Conservation (phyloP, 805 yeast species). For the Candida berthetii region DNA sequence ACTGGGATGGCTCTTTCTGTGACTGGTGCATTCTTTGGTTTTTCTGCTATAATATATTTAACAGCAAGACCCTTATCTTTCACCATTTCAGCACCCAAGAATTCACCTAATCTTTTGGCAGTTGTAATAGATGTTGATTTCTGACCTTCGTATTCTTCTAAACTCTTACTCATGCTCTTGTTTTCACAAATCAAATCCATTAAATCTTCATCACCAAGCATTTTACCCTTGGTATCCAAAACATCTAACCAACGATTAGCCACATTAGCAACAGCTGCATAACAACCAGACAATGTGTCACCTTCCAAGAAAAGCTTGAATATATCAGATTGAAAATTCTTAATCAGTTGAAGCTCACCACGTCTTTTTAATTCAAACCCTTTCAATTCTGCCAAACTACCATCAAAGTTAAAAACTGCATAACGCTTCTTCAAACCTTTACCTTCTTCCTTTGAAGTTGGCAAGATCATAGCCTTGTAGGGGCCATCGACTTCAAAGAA, state of each 20-base stretch:
- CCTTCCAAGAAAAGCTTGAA: slow-evolving; percentile 92
- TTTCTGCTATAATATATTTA: slow-evolving; percentile 82
- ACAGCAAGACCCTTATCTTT: slow-evolving; percentile 95
- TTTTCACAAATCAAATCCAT: slow-evolving; percentile 95
- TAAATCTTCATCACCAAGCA: slow-evolving; percentile 89
- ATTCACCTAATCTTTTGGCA: slow-evolving; percentile 88
- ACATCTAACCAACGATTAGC: slow-evolving; percentile 97
- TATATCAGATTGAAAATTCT: slow-evolving; percentile 91
- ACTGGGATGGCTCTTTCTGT: slow-evolving; percentile 97
- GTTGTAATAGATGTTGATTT: slow-evolving; percentile 96
- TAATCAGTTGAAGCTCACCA: slow-evolving; percentile 90
- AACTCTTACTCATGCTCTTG: slow-evolving; percentile 87
- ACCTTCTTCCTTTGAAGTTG: slow-evolving; percentile 96
- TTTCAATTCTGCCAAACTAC: slow-evolving; percentile 88
- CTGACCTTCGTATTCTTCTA: slow-evolving; percentile 83
- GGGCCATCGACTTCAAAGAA: slow-evolving; percentile 99
- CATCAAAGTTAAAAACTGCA: slow-evolving; percentile 95
- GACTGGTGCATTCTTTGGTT: slow-evolving; percentile 81
- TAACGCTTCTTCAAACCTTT: slow-evolving; percentile 94
- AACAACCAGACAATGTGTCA: slow-evolving; percentile 68
- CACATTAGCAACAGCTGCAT: slow-evolving; percentile 82
- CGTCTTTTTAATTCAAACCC: slow-evolving; percentile 96
- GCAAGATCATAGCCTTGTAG: slow-evolving; percentile 93
- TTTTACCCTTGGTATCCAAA: slow-evolving; percentile 76
- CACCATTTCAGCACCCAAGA: slow-evolving; percentile 93